Evolutionary conservation across 2,329 filamentous ascomycete genomes (phyloP).

Genomic region (Lithohypha guttulata): DNA sequence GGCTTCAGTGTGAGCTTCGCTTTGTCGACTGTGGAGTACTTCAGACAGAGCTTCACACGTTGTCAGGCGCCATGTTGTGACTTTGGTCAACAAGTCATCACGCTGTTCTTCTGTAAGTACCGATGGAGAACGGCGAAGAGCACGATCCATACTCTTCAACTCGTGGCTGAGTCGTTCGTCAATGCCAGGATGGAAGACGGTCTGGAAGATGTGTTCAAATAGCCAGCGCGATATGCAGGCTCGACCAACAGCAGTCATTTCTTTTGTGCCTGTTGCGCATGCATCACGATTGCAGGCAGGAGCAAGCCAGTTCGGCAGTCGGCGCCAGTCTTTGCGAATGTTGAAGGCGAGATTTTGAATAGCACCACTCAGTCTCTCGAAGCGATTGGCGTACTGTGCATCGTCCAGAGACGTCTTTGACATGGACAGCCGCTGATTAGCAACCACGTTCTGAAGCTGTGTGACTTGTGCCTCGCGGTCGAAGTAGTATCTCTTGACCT

Average conservation of each 20-base stretch:
- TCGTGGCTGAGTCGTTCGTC: conserved; percentile 64
- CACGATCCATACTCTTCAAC: conserved; percentile 77
- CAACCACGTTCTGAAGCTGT: conserved; percentile 91
- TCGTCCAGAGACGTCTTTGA: conserved; percentile 92
- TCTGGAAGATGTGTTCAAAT: conserved; percentile 80
- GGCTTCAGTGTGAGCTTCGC: conserved; percentile 53
- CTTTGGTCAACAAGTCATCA: conserved; percentile 74
- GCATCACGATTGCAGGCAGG: conserved; percentile 75
- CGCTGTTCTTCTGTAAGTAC: conserved; percentile 41
- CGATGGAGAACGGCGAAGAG: conserved; percentile 52
- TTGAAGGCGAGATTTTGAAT: conserved; percentile 93
- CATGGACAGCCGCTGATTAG: conserved; percentile 87
- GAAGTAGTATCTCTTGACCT: conserved; percentile 95
- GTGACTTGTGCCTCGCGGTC: conserved; percentile 85
- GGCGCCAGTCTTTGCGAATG: conserved; percentile 87
- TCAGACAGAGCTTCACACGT: conserved; percentile 83
- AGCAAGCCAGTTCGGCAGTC: conserved; percentile 68
- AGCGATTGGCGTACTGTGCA: conserved; percentile 80
- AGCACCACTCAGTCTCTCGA: conserved; percentile 82
- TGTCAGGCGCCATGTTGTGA: conserved; percentile 85
- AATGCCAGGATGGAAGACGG: conserved; percentile 82
- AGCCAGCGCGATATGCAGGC: conserved; percentile 84
- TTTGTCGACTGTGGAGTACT: conserved; percentile 54
- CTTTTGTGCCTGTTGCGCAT: conserved; percentile 76
- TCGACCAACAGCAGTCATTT: conserved; percentile 92